Conservation (phyloP, 257 asterid species). For the Nicotiana undulata region DNA sequence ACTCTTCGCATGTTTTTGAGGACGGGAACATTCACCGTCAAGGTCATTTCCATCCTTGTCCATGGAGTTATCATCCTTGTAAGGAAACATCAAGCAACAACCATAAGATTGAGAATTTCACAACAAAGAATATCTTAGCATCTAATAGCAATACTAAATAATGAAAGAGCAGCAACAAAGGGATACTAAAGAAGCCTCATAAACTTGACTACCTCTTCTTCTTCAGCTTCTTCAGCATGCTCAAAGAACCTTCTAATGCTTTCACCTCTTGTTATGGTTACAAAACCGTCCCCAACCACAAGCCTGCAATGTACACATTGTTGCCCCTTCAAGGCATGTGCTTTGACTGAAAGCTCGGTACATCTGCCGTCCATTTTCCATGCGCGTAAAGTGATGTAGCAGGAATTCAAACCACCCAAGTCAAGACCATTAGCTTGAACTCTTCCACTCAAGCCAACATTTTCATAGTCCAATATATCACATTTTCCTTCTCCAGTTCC, state of each 20-base stretch:
- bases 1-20: slow-evolving; percentile 99
- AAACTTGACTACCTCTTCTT: slow-evolving; percentile 80
- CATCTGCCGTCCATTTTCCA: slow-evolving; percentile 85
- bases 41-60: slow-evolving; percentile 94
- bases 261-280: slow-evolving; percentile 72
- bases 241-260: slow-evolving; percentile 84
- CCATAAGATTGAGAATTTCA: not conserved
- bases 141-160: not conserved
- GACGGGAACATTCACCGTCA: slow-evolving; percentile 94
- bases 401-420: slow-evolving; percentile 70
- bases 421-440: slow-evolving; percentile 86
- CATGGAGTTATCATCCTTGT: slow-evolving; percentile 93
- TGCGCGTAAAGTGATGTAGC: slow-evolving; percentile 86
- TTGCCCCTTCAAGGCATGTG: slow-evolving; percentile 91
- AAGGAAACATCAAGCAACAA: slow-evolving; percentile 1
- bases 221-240: slow-evolving; percentile 99
- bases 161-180: not conserved
- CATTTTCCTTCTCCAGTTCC: slow-evolving; percentile 96
- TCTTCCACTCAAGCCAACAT: slow-evolving; percentile 81
- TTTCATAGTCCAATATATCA: slow-evolving; percentile 80
- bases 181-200: slow-evolving; percentile 1
- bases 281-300: slow-evolving; percentile 87
- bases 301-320: slow-evolving; percentile 94
- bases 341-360: slow-evolving; percentile 81
- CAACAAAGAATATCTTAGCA: not conserved